A percentile compares a stretch with the other conserved stretches of the same genome.
phyloP scores from a whole-genome alignment of 768 basidiomycete species.

The Macrolepiota albuminosa region DNA sequence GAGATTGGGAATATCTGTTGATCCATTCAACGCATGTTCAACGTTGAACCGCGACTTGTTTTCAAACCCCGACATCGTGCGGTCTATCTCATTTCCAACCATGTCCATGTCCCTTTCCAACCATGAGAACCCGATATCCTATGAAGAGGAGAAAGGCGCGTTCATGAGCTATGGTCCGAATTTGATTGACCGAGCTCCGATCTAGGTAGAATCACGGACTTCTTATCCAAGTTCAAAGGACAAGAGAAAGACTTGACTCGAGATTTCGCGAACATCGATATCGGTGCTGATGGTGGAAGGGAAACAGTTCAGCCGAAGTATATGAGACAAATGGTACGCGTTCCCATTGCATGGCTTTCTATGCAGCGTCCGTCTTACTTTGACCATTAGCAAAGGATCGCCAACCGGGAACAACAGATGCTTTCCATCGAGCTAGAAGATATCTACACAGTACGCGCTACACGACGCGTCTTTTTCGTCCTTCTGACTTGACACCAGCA shows the following conservation, averaged over 20 bases:
- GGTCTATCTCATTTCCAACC: constrained; percentile 23
- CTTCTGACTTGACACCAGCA: constrained; percentile 40
- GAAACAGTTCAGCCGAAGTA: constrained; percentile 60
- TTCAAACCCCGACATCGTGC: constrained; percentile 34
- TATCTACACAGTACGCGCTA: constrained; percentile 55
- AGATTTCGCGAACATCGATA: constrained; percentile 67
- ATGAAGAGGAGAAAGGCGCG: constrained; percentile 69
- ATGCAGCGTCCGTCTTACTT: constrained; percentile 11
- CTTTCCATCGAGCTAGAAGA: constrained; percentile 88
- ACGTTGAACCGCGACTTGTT: background rate
- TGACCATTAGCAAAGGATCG: constrained; percentile 71
- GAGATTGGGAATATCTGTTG: background rate
- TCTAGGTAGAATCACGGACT: constrained; percentile 63
- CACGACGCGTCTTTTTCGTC: background rate
- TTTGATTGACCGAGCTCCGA: constrained; percentile 4
- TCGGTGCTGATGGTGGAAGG: constrained; percentile 42
- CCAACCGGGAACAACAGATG: constrained; percentile 91
- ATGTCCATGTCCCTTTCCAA: constrained; percentile 76
- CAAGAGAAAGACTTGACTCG: constrained; percentile 61
- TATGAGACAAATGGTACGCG: constrained; percentile 74
- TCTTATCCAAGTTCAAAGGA: constrained; percentile 65
- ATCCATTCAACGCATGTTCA: constrained; percentile 1
- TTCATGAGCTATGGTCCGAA: background rate
- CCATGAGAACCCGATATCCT: constrained; percentile 56
- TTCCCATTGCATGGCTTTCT: constrained; percentile 21